A percentile compares a stretch with the other conserved stretches of the same genome.
These are phyloP conservation scores for Penicillium sp. DNA, from an alignment of 2,329 filamentous ascomycete species.

Conservation along the genomic window DNA sequence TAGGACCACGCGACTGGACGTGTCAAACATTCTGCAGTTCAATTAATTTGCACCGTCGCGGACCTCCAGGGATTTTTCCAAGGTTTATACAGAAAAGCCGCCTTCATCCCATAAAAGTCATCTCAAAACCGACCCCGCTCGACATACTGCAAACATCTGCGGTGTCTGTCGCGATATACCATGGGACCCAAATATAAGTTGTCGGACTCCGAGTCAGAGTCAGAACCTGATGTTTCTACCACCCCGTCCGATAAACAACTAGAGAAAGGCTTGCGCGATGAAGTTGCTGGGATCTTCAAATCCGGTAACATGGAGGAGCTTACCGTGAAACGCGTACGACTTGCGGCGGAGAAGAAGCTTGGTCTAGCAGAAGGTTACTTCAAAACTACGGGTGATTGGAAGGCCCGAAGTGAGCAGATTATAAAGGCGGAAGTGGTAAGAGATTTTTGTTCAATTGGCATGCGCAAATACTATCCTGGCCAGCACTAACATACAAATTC, in stretches of 20 bases:
- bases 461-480: neutral
- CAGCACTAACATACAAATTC: constrained; percentile 4
- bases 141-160: neutral
- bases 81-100: too few species aligned
- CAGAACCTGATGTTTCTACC: constrained; percentile 7
- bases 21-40: neutral
- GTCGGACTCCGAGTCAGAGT: constrained; percentile 30
- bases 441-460: constrained; percentile 2
- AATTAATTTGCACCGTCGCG: neutral
- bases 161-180: neutral
- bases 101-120: neutral
- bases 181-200: constrained; percentile 35
- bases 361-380: constrained; percentile 56
- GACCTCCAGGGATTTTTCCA: too few species aligned
- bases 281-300: constrained; percentile 37
- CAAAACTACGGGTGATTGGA: constrained; percentile 57
- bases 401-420: constrained; percentile 52
- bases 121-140: neutral
- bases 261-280: constrained; percentile 40
- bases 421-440: constrained; percentile 55
- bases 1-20: neutral
- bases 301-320: constrained; percentile 50
- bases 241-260: constrained; percentile 35
- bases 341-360: constrained; percentile 53
- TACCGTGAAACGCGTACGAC: constrained; percentile 58